These are phyloP conservation scores for Trypanosoma rangeli DNA, from an alignment of 208 protist species.

Conservation along the genomic window DNA sequence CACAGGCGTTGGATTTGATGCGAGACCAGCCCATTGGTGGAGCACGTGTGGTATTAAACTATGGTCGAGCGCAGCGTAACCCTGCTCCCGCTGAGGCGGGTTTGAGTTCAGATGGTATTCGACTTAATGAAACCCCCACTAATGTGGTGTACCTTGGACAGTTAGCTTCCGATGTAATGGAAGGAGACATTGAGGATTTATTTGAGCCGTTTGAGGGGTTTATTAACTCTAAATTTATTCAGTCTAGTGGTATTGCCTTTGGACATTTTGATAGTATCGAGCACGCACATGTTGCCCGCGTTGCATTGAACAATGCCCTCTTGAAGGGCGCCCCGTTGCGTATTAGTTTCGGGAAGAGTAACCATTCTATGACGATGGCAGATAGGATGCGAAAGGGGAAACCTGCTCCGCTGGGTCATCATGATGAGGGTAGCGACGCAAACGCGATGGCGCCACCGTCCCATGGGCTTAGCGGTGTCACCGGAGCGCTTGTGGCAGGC, in stretches of 20 bases:
- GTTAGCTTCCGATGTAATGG: conserved; percentile 59
- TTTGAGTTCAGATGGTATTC: conserved; percentile 43
- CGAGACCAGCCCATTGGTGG: conserved; percentile 60
- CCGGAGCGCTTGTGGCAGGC: conserved; percentile 42
- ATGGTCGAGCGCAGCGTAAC: conserved; percentile 60
- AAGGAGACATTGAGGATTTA: conserved; percentile 68
- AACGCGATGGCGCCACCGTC: not conserved
- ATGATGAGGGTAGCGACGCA: not conserved
- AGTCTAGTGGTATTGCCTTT: conserved; percentile 70
- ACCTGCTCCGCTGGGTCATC: conserved; percentile 10
- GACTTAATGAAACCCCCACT: conserved; percentile 65
- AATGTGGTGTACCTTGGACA: conserved; percentile 88
- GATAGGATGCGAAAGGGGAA: conserved; percentile 44
- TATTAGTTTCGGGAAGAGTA: conserved; percentile 82
- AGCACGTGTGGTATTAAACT: conserved; percentile 79
- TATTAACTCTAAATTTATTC: conserved; percentile 78
- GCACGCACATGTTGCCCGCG: conserved; percentile 52
- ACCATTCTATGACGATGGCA: conserved; percentile 72
- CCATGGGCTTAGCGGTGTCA: conserved; percentile 24
- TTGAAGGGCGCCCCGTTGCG: conserved; percentile 72
- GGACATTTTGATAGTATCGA: conserved; percentile 83
- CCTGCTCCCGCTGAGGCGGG: conserved; percentile 14
- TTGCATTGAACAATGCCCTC: conserved; percentile 48
- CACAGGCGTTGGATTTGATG: conserved; percentile 80
- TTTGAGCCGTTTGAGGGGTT: conserved; percentile 81